Conservation (phyloP, 345 rosid genomes). For the Noccaea bulbosa region DNA sequence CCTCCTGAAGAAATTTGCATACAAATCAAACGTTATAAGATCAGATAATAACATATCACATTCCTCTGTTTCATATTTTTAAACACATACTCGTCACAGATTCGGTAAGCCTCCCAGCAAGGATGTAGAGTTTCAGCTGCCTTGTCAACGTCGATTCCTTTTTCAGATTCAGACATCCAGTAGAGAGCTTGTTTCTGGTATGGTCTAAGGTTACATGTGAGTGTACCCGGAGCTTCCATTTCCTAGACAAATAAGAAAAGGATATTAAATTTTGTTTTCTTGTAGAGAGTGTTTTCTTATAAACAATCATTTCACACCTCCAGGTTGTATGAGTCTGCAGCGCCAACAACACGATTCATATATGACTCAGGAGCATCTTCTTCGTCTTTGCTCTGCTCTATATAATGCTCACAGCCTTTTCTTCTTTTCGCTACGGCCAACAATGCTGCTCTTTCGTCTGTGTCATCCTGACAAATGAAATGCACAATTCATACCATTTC, state of each 20-base stretch:
- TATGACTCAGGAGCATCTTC: conserved; percentile 56
- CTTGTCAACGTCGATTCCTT: conserved; percentile 58
- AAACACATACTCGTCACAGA: conserved; percentile 56
- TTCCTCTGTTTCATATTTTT: too few relatives aligned
- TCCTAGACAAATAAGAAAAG: conserved; percentile 44
- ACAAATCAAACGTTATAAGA: not conserved
- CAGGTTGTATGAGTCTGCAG: conserved; percentile 56
- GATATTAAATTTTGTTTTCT: not conserved
- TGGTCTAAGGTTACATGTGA: conserved; percentile 57
- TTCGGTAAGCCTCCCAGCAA: conserved; percentile 68
- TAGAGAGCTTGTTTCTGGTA: conserved; percentile 75
- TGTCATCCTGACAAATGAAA: conserved; percentile 43
- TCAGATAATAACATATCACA: not conserved
- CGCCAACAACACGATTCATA: conserved; percentile 60
- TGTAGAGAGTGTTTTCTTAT: not conserved
- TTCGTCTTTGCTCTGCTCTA: conserved; percentile 55
- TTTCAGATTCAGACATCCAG: conserved; percentile 72
- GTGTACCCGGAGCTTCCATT: conserved; percentile 67
- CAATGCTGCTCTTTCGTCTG: conserved; percentile 43
- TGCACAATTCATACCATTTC: not conserved
- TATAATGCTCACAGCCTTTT: conserved; percentile 45
- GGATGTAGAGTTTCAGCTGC: conserved; percentile 68
- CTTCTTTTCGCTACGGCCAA: conserved; percentile 53
- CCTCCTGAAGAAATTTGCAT: conserved; percentile 45
- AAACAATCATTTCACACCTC: conserved; percentile 45